phyloP scores from a whole-genome alignment of 2,329 filamentous ascomycete species.

The Neopestalotiopsis sp. region DNA sequence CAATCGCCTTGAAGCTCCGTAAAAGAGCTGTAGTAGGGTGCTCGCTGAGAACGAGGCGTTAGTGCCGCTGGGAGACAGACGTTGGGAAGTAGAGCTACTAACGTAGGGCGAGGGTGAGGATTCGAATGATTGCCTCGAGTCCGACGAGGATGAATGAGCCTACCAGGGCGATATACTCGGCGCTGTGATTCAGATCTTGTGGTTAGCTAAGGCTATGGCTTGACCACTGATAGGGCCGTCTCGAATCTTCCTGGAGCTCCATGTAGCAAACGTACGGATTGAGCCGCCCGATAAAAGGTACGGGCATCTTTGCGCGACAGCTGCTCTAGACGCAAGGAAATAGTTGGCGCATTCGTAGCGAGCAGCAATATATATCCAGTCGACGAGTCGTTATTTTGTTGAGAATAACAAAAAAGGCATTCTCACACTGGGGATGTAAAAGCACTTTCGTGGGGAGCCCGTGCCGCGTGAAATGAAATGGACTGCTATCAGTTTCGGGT shows the following conservation, averaged over 20 bases:
- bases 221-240: background rate
- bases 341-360: background rate
- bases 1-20: conserved; percentile 78
- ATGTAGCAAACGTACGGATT: conserved; percentile 37
- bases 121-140: conserved; percentile 81
- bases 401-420: background rate
- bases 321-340: background rate
- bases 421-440: background rate
- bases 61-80: conserved; percentile 16
- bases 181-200: conserved; percentile 47
- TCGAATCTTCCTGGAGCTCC: conserved; percentile 25
- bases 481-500: conserved; percentile 13
- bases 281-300: conserved; percentile 47
- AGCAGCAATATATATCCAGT: background rate
- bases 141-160: conserved; percentile 83
- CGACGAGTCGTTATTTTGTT: background rate
- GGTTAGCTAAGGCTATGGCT: conserved; percentile 22
- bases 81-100: conserved; percentile 39
- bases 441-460: conserved; percentile 16
- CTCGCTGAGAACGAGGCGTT: conserved; percentile 57
- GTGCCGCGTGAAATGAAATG: conserved; percentile 11
- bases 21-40: conserved; percentile 81
- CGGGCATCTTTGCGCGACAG: conserved; percentile 35
- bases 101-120: conserved; percentile 89
- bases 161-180: conserved; percentile 86